Evolutionary conservation across 116 monocot species (phyloP).

Genomic region (Posidonia oceanica): DNA sequence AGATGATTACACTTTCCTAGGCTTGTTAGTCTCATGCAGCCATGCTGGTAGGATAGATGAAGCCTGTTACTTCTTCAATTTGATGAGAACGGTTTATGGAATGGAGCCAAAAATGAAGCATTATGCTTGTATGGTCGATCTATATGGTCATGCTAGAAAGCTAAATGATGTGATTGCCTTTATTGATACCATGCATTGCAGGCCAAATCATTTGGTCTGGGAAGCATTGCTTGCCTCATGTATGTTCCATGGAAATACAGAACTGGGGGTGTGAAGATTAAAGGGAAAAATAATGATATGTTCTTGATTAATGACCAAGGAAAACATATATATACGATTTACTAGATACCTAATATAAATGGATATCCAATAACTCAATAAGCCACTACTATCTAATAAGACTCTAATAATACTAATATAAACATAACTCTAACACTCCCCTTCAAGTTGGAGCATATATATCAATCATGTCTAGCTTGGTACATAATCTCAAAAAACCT

Average conservation of each 20-base stretch:
- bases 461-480: too few relatives aligned
- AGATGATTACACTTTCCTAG: conserved; percentile 19
- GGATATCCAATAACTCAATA: too few relatives aligned
- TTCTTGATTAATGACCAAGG: too few relatives aligned
- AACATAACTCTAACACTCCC: too few relatives aligned
- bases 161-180: conserved; percentile 44
- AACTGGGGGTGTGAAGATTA: too few relatives aligned
- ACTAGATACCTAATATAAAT: too few relatives aligned
- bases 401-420: too few relatives aligned
- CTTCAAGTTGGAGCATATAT: too few relatives aligned
- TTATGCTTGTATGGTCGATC: conserved; percentile 60
- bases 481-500: too few relatives aligned
- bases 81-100: conserved; percentile 26
- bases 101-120: conserved; percentile 48
- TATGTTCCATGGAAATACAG: conserved; percentile 32
- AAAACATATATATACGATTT: too few relatives aligned
- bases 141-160: conserved; percentile 48
- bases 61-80: conserved; percentile 18
- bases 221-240: conserved; percentile 54
- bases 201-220: conserved; percentile 37
- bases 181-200: conserved; percentile 29
- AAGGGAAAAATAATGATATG: too few relatives aligned
- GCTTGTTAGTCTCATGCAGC: conserved; percentile 15
- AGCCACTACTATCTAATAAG: too few relatives aligned
- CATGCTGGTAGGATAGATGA: conserved; percentile 14